Base-by-base conservation (phyloP, 1,284 basidiomycete species). In the Sparassis latifolia region DNA sequence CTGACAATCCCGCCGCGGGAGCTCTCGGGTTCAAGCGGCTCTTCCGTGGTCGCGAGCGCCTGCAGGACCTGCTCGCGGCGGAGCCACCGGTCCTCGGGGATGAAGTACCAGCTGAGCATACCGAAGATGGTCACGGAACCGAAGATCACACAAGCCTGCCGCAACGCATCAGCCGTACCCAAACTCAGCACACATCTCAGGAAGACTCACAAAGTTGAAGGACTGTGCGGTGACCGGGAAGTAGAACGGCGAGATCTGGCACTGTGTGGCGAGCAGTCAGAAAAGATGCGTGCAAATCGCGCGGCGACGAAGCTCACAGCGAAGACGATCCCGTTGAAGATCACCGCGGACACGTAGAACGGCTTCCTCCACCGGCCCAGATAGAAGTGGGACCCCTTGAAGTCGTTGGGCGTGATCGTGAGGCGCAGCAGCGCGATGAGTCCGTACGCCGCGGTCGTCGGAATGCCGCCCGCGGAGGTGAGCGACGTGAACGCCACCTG, bases 401-500 rank as follows among this genome's bases (percentile, higher is more conserved):
- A 92, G 41, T 76, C 69, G 58, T 86, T 67, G n/a, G 84, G 87
- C 0, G 90, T 92, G 74, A 84, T 76, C 32, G 79, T 78, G 27
- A 91, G 67, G 40, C 90, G 77, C 38, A 90, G 73, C 5, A 87
- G 61, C 1, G 84, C 78, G 51, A 92, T 91, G 38, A 91, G 71
- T 0, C 82, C 86, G 64, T 93, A 92, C 10, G 90, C 84, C 0
- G 89, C 88, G 51, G 90, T 88, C 0, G 86, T 91, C 0, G 89
- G 89, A 5, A 90, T 76, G 6, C 75, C 88, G 20, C 86, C 86
- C 5, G 90, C 91, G 6, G 88, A 91, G 41, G 92, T 79, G 51
- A 93, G 74, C 12, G 88, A 91, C 2, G 84, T 89, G 71, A 93
- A 94, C 1, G 91, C 91, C 38, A 92, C 91, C 57, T 85, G 80